Base-by-base conservation (phyloP, 139 green algal genomes). In the Coccomyxa sp. region DNA sequence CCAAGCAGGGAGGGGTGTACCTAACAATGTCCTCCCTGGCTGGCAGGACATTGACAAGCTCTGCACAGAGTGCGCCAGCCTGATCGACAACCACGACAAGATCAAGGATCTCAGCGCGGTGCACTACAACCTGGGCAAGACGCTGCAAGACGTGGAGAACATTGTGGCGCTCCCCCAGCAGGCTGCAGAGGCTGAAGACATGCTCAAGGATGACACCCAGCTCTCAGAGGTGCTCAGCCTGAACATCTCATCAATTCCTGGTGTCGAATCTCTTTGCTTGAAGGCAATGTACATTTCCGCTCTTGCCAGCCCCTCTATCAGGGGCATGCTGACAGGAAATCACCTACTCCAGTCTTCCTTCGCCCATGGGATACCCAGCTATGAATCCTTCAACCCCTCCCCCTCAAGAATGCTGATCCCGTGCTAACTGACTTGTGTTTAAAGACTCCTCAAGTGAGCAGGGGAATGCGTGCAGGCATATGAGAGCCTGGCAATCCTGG, bases 81-180 rank as follows among this genome's bases (percentile, higher is more conserved):
- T 95, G 39, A 90, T 97, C 3, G 86, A 95, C 44, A 85, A 94
- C 81, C 87, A 93, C 44, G 92, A 94, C 58, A 91, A 90, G 78
- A 95, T 97, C 73, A 81, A 87, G 55, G 64, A 86, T 34, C 85
- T 97, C 55, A 85, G 74, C 35, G 82, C 87, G 24, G 88, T 93
- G 39, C 88, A 95, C 77, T 79, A 79, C 69, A 96, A 97, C 81
- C 69, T 97, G 78, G 68, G 81, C 39, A 88, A 90, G 77, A 91
- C 87, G n/a, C 75, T 91, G 44, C 75, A 84, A 77, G 77, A 85
- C 55, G 85, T 89, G 16, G 85, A 86, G 55, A 89, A 89, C 75
- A 87, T 89, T 34, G 80, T 79, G 2, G 80, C 78, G 12, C 85
- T 89, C 39, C 81, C 81, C 22, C 54, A 79, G n/a, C 55, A 84